Base-by-base conservation (phyloP, 163 green algal species). In the Chloroidium sp. region DNA sequence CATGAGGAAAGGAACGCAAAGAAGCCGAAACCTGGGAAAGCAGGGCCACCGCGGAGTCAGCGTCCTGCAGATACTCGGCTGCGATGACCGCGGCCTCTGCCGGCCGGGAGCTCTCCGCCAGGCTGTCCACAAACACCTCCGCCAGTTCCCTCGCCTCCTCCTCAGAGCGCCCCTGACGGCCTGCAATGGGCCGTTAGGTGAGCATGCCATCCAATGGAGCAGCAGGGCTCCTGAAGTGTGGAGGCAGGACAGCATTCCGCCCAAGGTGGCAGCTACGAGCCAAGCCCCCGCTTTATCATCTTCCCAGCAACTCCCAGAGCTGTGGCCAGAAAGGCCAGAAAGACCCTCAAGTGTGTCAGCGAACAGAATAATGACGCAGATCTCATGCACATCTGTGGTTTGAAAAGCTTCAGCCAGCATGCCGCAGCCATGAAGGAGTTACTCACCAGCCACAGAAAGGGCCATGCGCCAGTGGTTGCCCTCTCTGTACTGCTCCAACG, bases 401-500 rank as follows among this genome's bases (percentile, higher is more conserved):
- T 36, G 36, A 36, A 36, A 36, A 36, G 36, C 36, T 10, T 72
- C 6, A 10, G 67, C 67, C 67, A 72, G 67, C 67, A 72, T 72
- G 67, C 67, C 6, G 67, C 10, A n/a, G 67, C 67, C 67, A 6
- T n/a, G 67, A 6, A 72, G 36, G 36, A 36, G 36, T 36, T 12
- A 2, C 12, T 76, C 57, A 83, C 84, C 84, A 57, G 93, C 90
- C 10, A 96, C 67, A 2, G 86, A 79, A 59, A 97, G 84, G 61
- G 86, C 89, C 83, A 88, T 87, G 58, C 82, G 87, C 88, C 92
- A 96, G 61, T 87, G 76, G 62, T 85, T 89, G 3, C 81, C 90
- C 13, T 68, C 68, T 76, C 83, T 87, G 85, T 97, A 98, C 3
- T 90, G 85, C 2, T 78, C 78, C 59, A 97, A 79, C 6, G 92